A percentile compares a stretch with the other conserved stretches of the same genome.
Evolutionary conservation across 2,329 filamentous ascomycete species (phyloP).

Genomic region (Diaporthe citri): DNA sequence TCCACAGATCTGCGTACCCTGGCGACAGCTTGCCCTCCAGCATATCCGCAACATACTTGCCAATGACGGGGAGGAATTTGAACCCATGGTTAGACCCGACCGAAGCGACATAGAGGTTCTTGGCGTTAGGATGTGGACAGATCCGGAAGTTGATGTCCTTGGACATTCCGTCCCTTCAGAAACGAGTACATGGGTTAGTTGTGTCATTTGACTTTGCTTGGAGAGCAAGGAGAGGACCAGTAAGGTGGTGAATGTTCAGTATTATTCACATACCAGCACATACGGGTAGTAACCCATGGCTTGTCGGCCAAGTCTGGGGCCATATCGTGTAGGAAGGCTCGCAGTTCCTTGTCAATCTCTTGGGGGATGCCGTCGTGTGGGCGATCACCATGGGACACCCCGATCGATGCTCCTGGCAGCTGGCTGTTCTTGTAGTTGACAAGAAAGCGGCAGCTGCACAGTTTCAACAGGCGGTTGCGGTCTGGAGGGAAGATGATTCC

Average conservation of each 20-base stretch:
- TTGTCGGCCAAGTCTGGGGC: conserved; percentile 63
- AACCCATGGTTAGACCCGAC: conserved; percentile 62
- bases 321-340: conserved; percentile 61
- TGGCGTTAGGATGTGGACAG: conserved; percentile 40
- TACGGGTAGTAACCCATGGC: conserved; percentile 60
- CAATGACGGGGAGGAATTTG: conserved; percentile 63
- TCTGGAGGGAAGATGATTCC: conserved; percentile 2
- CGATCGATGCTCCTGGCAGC: background rate
- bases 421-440: conserved; percentile 1
- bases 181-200: background rate
- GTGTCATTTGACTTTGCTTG: background rate
- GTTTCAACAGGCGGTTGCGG: background rate
- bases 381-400: background rate
- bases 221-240: background rate
- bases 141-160: conserved; percentile 47
- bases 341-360: conserved; percentile 67
- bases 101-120: conserved; percentile 59
- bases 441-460: background rate
- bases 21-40: conserved; percentile 56
- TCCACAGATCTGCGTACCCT: conserved; percentile 55
- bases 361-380: background rate
- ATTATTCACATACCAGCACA: conserved; percentile 64
- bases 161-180: conserved; percentile 48
- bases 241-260: background rate
- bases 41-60: conserved; percentile 60